Percentiles rank a stretch among this genome's conserved stretches.
Conservation (phyloP, 768 basidiomycete species). For the Lyophyllum shimeji region DNA sequence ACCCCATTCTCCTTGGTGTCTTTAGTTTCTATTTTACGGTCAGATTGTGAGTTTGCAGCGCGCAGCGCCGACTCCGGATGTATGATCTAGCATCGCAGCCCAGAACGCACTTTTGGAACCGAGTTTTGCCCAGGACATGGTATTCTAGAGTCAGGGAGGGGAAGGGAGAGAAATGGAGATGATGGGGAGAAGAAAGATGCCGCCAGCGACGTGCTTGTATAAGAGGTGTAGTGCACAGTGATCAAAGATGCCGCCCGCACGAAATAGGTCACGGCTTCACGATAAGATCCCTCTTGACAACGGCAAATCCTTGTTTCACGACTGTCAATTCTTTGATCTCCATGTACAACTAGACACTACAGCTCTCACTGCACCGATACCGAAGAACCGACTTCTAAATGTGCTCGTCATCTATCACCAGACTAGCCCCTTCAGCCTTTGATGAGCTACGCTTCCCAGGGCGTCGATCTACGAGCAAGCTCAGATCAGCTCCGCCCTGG, state of each 20-base stretch:
- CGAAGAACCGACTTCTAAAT: background rate
- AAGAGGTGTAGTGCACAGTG: slow-evolving; percentile 5
- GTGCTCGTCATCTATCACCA: slow-evolving; percentile 2
- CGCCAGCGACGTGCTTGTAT: slow-evolving; percentile 27
- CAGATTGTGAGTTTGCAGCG: slow-evolving; percentile 6
- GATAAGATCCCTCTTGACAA: slow-evolving; percentile 5
- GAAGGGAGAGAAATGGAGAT: slow-evolving; percentile 12
- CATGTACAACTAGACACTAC: background rate
- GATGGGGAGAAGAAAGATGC: slow-evolving; percentile 24
- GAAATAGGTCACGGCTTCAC: slow-evolving; percentile 8
- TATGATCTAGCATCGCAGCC: background rate
- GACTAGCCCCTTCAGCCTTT: too few relatives aligned
- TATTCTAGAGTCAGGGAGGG: slow-evolving; percentile 13
- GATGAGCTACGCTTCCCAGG: too few relatives aligned
- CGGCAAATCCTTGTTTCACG: background rate
- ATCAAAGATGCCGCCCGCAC: slow-evolving; percentile 11
- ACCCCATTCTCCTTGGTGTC: slow-evolving; percentile 70
- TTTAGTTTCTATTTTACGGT: slow-evolving; percentile 52
- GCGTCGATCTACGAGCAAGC: background rate
- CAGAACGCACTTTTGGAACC: slow-evolving; percentile 37
- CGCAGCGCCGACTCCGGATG: background rate
- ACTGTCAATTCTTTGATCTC: background rate
- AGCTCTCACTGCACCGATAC: background rate
- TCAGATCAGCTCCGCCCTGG: background rate
- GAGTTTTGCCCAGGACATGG: slow-evolving; percentile 59